Evolutionary conservation across 2,329 filamentous ascomycete genomes (phyloP), one percentile per base, ranked within the genome.

Genomic region (Zasmidium citrigriseum): DNA sequence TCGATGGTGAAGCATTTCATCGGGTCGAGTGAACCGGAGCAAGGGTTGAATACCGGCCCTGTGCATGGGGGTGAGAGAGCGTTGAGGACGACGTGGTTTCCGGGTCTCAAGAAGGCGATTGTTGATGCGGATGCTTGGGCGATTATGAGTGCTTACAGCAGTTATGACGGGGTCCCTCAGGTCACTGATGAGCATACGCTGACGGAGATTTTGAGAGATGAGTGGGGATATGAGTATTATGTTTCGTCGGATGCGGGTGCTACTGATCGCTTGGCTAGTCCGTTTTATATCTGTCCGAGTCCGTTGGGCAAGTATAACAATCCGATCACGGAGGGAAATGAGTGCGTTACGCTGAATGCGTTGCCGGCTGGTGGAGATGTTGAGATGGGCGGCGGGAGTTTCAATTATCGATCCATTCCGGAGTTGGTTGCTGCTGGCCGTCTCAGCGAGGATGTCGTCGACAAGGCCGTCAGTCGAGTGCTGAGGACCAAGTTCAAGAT

Each of bases 1-100:
- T 84, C 89, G 16, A 90, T 85, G 73, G 86, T 91, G 48, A 92
- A 91, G 76, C 89, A 92, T 70, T 91, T 88, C 70, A 86, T 86
- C 12, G 89, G 83, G 1, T 90, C 86, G 68, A 88, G 82, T 48
- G 78, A 79, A 1, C 88, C 88, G 0, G 89, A 91, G 67, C 88
- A 91, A 70, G 89, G 89, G 1, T 72, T 91, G 46, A 91, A 91
- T 70, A 87, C 85, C 9, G 87, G 81, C 0, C 82, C 82, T 4
- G 81, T 84, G 0, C 81, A 83, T 59, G 82, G 81, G 21, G 83
- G 82, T 18, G 81, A 84, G 65, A 72, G 82, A 58, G 82, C 84
- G 63, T 68, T 83, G 49, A 74, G 82, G 21, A 83, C 80, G 2
- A 84, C 80, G 57, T 84, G 77, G 76, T 61, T 80, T 66, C 80